A percentile compares a stretch with the other conserved stretches of the same genome.
phyloP scores from a whole-genome alignment of 1,284 basidiomycete species.

The Ustilago nuda region DNA sequence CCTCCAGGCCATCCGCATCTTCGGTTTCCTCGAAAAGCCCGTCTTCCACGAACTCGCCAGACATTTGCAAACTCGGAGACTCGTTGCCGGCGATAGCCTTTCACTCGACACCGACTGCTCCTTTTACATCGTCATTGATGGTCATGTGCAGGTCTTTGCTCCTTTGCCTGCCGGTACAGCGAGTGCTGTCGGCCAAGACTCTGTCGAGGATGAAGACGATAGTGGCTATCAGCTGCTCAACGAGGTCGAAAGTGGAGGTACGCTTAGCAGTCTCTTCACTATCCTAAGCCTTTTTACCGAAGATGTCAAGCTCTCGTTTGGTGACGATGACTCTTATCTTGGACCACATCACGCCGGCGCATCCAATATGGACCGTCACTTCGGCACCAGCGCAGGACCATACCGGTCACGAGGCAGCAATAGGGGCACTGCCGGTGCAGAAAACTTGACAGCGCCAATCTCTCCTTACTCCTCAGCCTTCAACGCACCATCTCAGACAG shows the following conservation, averaged over 20 bases:
- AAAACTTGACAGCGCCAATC: constrained; percentile 27
- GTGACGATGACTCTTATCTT: constrained; percentile 41
- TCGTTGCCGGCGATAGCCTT: constrained; percentile 66
- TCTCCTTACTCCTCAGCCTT: constrained; percentile 46
- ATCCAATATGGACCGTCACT: constrained; percentile 25
- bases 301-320: constrained; percentile 84
- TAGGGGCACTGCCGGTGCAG: constrained; percentile 19
- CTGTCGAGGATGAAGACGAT: constrained; percentile 57
- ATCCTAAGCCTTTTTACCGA: constrained; percentile 96
- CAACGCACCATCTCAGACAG: constrained; percentile 41
- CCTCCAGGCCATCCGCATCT: constrained; percentile 68
- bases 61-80: constrained; percentile 65
- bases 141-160: constrained; percentile 68
- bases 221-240: constrained; percentile 66
- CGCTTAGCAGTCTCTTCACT: constrained; percentile 92
- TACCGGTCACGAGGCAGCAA: constrained; percentile 3
- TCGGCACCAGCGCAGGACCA: constrained; percentile 6
- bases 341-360: constrained; percentile 12
- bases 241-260: constrained; percentile 73
- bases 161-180: constrained; percentile 45
- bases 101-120: constrained; percentile 64
- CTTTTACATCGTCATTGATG: constrained; percentile 69
- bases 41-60: constrained; percentile 69
- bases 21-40: constrained; percentile 68
- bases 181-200: constrained; percentile 16